Conservation (phyloP, 177 flowering plant genomes). For the Vitis hybrid region DNA sequence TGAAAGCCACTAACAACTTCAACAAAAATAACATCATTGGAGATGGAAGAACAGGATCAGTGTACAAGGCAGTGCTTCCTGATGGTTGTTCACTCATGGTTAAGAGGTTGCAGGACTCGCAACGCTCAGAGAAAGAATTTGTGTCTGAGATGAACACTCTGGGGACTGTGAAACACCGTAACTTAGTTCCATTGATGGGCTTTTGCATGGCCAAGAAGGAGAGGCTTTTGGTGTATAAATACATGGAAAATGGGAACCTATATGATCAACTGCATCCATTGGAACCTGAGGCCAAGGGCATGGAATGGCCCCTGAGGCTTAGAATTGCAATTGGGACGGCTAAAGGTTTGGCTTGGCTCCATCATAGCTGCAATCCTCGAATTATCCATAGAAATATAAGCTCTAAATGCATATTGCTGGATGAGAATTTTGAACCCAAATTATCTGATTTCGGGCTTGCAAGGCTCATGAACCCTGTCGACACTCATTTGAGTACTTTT, state of each 20-base stretch:
- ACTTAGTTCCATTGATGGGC: conserved; percentile 26
- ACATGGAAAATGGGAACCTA: conserved; percentile 29
- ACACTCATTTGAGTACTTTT: conserved; percentile 39
- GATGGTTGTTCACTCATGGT: conserved; percentile 7
- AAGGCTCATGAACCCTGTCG: conserved; percentile 18
- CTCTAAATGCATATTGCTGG: conserved; percentile 52
- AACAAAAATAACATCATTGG: conserved; percentile 23
- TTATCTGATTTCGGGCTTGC: conserved; percentile 24
- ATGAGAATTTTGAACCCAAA: conserved; percentile 20
- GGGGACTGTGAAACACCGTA: conserved; percentile 16
- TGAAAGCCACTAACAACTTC: conserved; percentile 20
- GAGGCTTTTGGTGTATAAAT: conserved; percentile 27
- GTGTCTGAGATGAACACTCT: conserved; percentile 18
- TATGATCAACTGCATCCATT: conserved; percentile 22
- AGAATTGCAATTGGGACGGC: conserved; percentile 28
- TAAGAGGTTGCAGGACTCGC: conserved; percentile 19
- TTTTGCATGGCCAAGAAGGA: conserved; percentile 25
- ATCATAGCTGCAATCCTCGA: conserved; percentile 23
- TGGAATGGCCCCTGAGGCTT: conserved; percentile 34
- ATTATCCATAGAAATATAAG: conserved; percentile 19
- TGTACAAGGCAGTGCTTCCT: conserved; percentile 14
- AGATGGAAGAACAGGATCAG: conserved; percentile 11
- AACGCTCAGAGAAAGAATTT: conserved; percentile 18
- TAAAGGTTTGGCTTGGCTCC: conserved; percentile 35
- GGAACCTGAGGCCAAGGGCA: conserved; percentile 7